Evolutionary conservation across 2,329 filamentous ascomycete species (phyloP).

Genomic region (Pyrenophora seminiperda): DNA sequence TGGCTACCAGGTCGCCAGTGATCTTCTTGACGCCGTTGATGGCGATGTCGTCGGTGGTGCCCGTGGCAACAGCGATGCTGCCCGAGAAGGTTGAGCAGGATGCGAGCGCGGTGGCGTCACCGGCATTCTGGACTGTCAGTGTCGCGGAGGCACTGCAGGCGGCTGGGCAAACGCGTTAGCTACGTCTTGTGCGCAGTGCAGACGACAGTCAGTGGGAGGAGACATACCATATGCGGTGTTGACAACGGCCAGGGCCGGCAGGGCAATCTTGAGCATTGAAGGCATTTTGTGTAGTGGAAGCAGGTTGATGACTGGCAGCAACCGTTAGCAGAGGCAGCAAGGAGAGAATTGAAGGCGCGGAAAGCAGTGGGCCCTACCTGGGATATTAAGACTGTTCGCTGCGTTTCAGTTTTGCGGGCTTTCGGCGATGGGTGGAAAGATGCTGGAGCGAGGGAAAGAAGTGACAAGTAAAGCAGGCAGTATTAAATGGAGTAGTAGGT

Average conservation of each 20-base stretch:
- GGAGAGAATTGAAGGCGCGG: conserved; percentile 18
- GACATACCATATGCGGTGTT: conserved; percentile 58
- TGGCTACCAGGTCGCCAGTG: conserved; percentile 59
- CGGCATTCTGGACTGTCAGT: conserved; percentile 64
- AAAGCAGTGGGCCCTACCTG: conserved; percentile 33
- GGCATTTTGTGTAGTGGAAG: conserved; percentile 49
- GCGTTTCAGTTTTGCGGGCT: conserved; percentile 21
- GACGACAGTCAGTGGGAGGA: no score
- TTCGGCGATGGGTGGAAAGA: conserved; percentile 37
- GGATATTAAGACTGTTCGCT: conserved; percentile 46
- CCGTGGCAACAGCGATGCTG: conserved; percentile 66
- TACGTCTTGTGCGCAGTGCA: background rate
- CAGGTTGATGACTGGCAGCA: conserved; percentile 31
- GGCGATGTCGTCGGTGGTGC: conserved; percentile 62
- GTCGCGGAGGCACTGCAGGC: conserved; percentile 53
- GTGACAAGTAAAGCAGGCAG: conserved; percentile 39
- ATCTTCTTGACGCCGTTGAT: conserved; percentile 68
- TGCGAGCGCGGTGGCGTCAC: conserved; percentile 64
- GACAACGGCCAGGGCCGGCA: conserved; percentile 61
- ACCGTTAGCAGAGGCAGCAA: conserved; percentile 32
- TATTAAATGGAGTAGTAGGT: conserved; percentile 39
- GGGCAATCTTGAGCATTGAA: conserved; percentile 60
- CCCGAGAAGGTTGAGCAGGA: conserved; percentile 72
- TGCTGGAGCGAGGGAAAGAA: conserved; percentile 49
- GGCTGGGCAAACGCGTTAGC: conserved; percentile 32